These are phyloP conservation scores for Strobilomyces echinocephalus DNA, from an alignment of 768 basidiomycete genomes.

Conservation along the genomic window DNA sequence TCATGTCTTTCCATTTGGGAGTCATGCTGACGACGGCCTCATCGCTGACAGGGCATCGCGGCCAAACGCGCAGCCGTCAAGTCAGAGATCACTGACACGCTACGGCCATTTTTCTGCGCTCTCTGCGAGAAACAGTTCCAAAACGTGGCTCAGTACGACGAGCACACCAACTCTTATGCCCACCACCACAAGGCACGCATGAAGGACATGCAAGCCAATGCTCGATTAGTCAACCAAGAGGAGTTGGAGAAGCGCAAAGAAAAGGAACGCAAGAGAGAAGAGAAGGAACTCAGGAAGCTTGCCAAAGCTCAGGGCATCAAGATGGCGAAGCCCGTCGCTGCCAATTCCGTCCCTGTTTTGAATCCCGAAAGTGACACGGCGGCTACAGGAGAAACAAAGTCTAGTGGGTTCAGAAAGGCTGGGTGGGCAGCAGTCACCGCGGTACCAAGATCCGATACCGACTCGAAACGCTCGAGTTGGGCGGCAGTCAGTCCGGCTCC, in stretches of 20 bases:
- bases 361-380: constrained; percentile 17
- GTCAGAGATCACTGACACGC: constrained; percentile 61
- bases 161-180: constrained; percentile 85
- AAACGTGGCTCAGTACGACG: constrained; percentile 82
- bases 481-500: constrained; percentile 16
- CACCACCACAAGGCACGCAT: constrained; percentile 82
- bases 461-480: constrained; percentile 15
- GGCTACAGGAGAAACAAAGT: constrained; percentile 12
- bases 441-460: constrained; percentile 7
- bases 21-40: constrained; percentile 7
- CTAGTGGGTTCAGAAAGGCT: constrained; percentile 38
- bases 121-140: constrained; percentile 87
- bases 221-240: constrained; percentile 58
- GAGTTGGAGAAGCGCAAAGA: constrained; percentile 75
- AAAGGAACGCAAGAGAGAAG: constrained; percentile 81
- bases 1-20: not conserved
- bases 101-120: constrained; percentile 74
- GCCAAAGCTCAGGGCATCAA: constrained; percentile 79
- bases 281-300: constrained; percentile 79
- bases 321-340: constrained; percentile 38
- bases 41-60: constrained; percentile 46
- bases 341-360: constrained; percentile 14
- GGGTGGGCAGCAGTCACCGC: constrained; percentile 45
- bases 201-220: constrained; percentile 76
- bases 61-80: constrained; percentile 63